Conservation (phyloP, 2,329 filamentous ascomycete species). For the Coleophoma cylindrospora region DNA sequence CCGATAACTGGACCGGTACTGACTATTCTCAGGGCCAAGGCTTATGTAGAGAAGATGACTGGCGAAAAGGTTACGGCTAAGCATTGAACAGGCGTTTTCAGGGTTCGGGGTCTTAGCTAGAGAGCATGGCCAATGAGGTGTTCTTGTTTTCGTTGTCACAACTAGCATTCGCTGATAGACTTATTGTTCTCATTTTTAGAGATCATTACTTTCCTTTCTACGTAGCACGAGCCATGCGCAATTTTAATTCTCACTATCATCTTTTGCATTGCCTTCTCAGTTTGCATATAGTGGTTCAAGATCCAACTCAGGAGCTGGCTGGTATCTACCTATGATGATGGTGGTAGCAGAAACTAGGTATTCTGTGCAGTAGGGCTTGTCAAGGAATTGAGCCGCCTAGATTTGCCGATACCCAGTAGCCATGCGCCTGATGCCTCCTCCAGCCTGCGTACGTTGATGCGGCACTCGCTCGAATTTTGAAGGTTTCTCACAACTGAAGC, state of each 20-base stretch:
- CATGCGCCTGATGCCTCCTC: no score
- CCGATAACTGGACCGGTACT: constrained; percentile 5
- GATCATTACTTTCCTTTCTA: neutral
- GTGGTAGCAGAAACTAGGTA: no score
- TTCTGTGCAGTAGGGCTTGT: no score
- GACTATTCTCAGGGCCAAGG: constrained; percentile 52
- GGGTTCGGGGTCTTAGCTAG: neutral
- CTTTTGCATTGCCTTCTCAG: no score
- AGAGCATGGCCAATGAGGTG: neutral
- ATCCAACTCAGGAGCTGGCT: no score
- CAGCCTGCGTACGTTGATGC: no score
- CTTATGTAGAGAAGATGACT: constrained; percentile 61
- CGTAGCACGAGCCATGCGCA: neutral
- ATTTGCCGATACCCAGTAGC: no score
- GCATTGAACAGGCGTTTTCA: constrained; percentile 45
- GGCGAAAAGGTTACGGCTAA: constrained; percentile 61
- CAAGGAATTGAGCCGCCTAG: no score
- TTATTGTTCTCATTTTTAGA: neutral
- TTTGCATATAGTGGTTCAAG: no score
- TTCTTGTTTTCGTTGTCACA: neutral
- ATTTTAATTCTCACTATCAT: neutral
- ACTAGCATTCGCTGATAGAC: neutral
- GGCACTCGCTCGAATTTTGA: no score
- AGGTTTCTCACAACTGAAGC: no score
- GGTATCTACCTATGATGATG: no score